Percentiles rank a stretch among this genome's conserved stretches.
Conservation (phyloP, 331 rosid genomes). For the Malus hybrid region DNA sequence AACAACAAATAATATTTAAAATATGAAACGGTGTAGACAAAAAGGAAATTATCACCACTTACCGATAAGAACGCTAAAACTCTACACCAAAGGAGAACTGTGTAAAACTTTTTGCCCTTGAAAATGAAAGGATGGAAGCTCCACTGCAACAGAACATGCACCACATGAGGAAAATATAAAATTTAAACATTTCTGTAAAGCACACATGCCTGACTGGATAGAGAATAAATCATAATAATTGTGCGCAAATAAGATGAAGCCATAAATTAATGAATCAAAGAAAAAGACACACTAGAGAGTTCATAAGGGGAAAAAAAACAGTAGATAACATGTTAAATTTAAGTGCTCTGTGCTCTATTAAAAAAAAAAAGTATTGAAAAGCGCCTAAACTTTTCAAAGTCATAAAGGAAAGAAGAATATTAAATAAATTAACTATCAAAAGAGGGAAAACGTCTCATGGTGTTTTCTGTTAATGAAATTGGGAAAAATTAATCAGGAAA, state of each 20-base stretch:
- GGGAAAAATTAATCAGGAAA: neutral
- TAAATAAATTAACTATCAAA: neutral
- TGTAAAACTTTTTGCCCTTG: constrained; percentile 88
- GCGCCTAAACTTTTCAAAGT: neutral
- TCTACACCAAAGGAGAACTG: constrained; percentile 95
- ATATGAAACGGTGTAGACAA: neutral
- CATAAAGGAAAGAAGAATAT: neutral
- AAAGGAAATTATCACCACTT: constrained; percentile 33
- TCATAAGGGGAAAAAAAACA: neutral
- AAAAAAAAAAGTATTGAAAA: neutral
- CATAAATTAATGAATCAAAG: neutral
- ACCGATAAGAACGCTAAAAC: constrained; percentile 91
- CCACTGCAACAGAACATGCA: constrained; percentile 69
- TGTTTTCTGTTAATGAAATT: neutral
- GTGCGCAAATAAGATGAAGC: neutral
- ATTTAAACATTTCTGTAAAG: neutral
- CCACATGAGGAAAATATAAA: constrained; percentile 8
- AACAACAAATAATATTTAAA: neutral
- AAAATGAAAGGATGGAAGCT: constrained; percentile 86
- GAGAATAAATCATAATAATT: neutral
- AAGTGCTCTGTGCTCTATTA: neutral
- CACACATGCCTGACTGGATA: neutral
- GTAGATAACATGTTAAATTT: neutral
- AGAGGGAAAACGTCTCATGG: neutral
- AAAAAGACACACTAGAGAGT: neutral